Conservation (phyloP, 352 stramenopile genomes). For the Phytophthora chlamydospora region DNA sequence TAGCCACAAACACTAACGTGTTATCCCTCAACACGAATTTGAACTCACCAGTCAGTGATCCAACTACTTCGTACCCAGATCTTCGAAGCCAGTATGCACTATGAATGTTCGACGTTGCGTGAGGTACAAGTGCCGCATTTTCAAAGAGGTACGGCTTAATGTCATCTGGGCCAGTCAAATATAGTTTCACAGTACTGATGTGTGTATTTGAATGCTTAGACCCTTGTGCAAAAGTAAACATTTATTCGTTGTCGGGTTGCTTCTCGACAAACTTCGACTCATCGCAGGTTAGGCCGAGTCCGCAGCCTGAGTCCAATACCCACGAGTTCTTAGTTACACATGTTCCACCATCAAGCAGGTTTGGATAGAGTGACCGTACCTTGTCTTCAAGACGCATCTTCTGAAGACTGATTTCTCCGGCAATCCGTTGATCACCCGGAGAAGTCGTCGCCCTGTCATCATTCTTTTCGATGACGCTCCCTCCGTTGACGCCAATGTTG, state of each 20-base stretch:
- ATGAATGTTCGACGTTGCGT: slow-evolving; percentile 11
- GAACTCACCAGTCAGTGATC: background rate
- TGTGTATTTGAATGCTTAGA: slow-evolving; percentile 16
- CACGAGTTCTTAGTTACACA: slow-evolving; percentile 8
- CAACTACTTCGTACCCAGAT: slow-evolving; percentile 4
- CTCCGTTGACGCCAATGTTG: background rate
- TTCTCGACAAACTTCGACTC: slow-evolving; percentile 1
- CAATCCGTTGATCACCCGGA: background rate
- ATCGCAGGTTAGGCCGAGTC: slow-evolving; percentile 13
- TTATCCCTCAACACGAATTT: slow-evolving; percentile 14
- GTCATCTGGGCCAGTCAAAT: slow-evolving; percentile 1
- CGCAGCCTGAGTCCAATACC: slow-evolving; percentile 13
- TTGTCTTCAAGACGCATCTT: slow-evolving; percentile 1
- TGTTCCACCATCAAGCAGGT: background rate
- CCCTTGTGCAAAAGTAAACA: slow-evolving; percentile 19
- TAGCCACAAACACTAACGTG: slow-evolving; percentile 8
- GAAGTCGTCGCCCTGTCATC: background rate
- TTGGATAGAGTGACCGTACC: background rate
- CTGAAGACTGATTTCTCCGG: background rate
- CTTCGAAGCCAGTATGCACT: slow-evolving; percentile 5
- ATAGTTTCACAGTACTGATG: slow-evolving; percentile 12
- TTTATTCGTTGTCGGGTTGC: slow-evolving; percentile 3
- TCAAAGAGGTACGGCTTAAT: slow-evolving; percentile 9
- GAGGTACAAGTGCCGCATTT: slow-evolving; percentile 11
- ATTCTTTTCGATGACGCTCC: background rate